A percentile compares a stretch with the other conserved stretches of the same genome.
Evolutionary conservation across 1,284 basidiomycete species (phyloP).

Genomic region (Ustilago hordei): DNA sequence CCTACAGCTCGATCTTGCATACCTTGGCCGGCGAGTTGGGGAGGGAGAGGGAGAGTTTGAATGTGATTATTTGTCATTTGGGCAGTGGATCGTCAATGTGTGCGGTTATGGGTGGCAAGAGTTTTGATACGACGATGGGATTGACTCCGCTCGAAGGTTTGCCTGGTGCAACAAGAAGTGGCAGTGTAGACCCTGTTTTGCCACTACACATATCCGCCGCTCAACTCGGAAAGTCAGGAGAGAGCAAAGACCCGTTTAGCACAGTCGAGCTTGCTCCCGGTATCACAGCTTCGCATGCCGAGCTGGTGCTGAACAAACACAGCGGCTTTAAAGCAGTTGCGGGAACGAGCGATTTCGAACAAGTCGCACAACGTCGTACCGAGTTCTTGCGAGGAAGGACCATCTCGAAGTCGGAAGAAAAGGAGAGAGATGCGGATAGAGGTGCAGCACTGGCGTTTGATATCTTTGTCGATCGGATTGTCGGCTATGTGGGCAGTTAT

Average conservation of each 20-base stretch:
- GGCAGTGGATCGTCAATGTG: constrained; percentile 36
- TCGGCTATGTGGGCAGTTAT: constrained; percentile 34
- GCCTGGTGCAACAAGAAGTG: constrained; percentile 36
- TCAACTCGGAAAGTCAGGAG: constrained; percentile 1
- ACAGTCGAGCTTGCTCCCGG: constrained; percentile 13
- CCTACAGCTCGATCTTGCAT: constrained; percentile 25
- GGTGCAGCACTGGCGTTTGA: constrained; percentile 33
- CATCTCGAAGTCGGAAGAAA: constrained; percentile 7
- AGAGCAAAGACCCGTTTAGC: constrained; percentile 8
- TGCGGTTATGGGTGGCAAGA: constrained; percentile 22
- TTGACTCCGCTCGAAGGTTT: constrained; percentile 44
- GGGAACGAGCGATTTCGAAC: constrained; percentile 32
- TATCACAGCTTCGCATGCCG: constrained; percentile 16
- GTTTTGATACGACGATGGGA: constrained; percentile 42
- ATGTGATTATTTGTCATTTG: constrained; percentile 39
- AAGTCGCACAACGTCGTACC: constrained; percentile 7
- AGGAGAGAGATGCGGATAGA: constrained; percentile 7
- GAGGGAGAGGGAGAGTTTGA: constrained; percentile 8
- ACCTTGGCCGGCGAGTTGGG: constrained; percentile 5
- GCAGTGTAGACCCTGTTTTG: constrained; percentile 34
- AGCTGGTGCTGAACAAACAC: constrained; percentile 32
- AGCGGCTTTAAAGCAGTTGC: constrained; percentile 33
- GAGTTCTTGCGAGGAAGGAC: constrained; percentile 6
- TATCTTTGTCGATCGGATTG: constrained; percentile 46
- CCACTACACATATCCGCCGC: constrained; percentile 26